Base-by-base conservation (phyloP, 371 early-diverging fungal genomes). In the Fennellomyces sp. region DNA sequence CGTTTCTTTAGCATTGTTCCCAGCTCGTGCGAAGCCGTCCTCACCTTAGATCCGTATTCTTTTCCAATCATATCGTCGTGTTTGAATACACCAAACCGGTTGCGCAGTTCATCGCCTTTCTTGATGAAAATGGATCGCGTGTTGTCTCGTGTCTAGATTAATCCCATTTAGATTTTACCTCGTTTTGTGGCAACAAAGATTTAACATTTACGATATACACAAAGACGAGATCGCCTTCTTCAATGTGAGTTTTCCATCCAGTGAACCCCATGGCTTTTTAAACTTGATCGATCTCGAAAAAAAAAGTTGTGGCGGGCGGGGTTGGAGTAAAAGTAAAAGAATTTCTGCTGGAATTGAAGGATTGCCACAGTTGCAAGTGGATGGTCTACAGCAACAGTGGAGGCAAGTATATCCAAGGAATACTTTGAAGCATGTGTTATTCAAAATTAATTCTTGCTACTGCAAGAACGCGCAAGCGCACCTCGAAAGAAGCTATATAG, bases 21-120 rank as follows among this genome's bases (percentile, higher is more conserved):
- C 5, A 26, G 36, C 21, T 5, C 1, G 52, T 49, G 17, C 26
- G 25, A n/a, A 39, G 1, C 17, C 6, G 25, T 33, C 17, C 33
- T 51, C 67, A 89, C 89, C 78, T 90, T 93, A 17, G 87, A 83
- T 7, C 97, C 96, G 70, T 83, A 96, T 52, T 84, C 81, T 56
- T 88, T 87, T 13, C 96, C 96, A 54, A 96, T 88, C 83, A 96
- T 91, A 53, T 89, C 84, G 30, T 87, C 70, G 69, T 95, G 96
- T 25, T 75, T 76, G 60, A 89, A 96, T 39, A 61, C 58, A 49
- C 96, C 97, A 66, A 83, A 92, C 50, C 84, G 82, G 75, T 91
- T 92, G 69, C 88, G 86, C 64, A 84, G 85, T 28, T 76, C 65
- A 15, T 71, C 75, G 39, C 84, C 91, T 7, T 75, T 58, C 58